A percentile compares a stretch with the other conserved stretches of the same genome.
Evolutionary conservation across 345 rosid genomes (phyloP).

Genomic region (Anastatica hierochuntica): DNA sequence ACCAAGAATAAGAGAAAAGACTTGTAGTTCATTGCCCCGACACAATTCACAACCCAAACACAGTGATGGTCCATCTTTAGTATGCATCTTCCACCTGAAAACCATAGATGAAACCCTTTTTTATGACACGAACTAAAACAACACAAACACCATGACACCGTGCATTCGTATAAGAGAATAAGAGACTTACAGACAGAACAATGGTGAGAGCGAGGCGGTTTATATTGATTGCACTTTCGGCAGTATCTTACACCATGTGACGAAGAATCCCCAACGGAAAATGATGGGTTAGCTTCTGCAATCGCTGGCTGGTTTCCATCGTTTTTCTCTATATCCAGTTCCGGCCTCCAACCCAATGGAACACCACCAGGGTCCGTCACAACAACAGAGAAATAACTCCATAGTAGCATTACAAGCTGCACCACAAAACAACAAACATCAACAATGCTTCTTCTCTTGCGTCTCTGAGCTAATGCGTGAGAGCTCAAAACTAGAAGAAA

Average conservation of each 20-base stretch:
- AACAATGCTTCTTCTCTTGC: background rate
- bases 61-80: slow-evolving; percentile 90
- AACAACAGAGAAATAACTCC: slow-evolving; percentile 73
- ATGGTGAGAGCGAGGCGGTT: slow-evolving; percentile 74
- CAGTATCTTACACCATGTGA: slow-evolving; percentile 42
- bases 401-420: slow-evolving; percentile 63
- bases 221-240: slow-evolving; percentile 56
- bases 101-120: slow-evolving; percentile 14
- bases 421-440: slow-evolving; percentile 7
- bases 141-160: background rate
- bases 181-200: slow-evolving; percentile 70
- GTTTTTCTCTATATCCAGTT: slow-evolving; percentile 47
- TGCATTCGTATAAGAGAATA: background rate
- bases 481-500: background rate
- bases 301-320: slow-evolving; percentile 1
- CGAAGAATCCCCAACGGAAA: slow-evolving; percentile 23
- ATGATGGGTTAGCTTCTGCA: slow-evolving; percentile 9
- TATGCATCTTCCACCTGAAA: slow-evolving; percentile 73
- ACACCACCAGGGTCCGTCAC: slow-evolving; percentile 78
- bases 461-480: too few species aligned
- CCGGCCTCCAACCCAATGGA: slow-evolving; percentile 58
- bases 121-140: slow-evolving; percentile 6
- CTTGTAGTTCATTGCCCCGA: slow-evolving; percentile 78
- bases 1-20: slow-evolving; percentile 82
- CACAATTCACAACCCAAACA: slow-evolving; percentile 88